These are phyloP conservation scores for Petunia axillaris DNA, from an alignment of 257 asterid genomes.

Conservation along the genomic window DNA sequence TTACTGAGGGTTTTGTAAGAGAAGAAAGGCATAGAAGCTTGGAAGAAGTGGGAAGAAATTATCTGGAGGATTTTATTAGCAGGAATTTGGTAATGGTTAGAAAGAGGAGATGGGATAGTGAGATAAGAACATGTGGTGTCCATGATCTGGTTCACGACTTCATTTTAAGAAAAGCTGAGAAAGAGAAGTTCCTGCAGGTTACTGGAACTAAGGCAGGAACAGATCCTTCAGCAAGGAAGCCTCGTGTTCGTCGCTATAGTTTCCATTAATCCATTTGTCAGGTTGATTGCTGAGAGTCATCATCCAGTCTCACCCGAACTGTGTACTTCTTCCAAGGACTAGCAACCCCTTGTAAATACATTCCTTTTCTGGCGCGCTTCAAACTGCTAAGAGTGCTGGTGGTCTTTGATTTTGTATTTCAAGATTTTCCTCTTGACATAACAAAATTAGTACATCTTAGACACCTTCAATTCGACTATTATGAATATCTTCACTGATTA, in stretches of 20 bases:
- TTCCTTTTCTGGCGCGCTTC: no score
- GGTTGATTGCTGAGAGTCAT: neutral
- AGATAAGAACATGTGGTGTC: neutral
- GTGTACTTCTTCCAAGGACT: no score
- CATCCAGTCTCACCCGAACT: neutral
- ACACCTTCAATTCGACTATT: no score
- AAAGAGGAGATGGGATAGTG: neutral
- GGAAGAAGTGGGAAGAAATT: neutral
- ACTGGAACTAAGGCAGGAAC: neutral
- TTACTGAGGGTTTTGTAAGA: constrained; percentile 19
- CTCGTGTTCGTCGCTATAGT: neutral
- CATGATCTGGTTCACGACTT: constrained; percentile 7
- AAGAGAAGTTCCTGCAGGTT: neutral
- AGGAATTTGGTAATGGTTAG: neutral
- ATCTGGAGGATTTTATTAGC: neutral
- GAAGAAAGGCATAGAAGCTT: neutral
- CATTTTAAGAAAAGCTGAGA: neutral
- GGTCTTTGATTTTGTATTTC: no score
- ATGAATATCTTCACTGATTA: no score
- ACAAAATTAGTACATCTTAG: no score
- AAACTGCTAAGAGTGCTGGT: no score
- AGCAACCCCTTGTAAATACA: no score
- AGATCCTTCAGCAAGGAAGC: neutral
- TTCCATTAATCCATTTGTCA: neutral
- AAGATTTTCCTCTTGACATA: no score